These are phyloP conservation scores for Silene uniflora DNA, from an alignment of 148 eudicot genomes.

Conservation along the genomic window DNA sequence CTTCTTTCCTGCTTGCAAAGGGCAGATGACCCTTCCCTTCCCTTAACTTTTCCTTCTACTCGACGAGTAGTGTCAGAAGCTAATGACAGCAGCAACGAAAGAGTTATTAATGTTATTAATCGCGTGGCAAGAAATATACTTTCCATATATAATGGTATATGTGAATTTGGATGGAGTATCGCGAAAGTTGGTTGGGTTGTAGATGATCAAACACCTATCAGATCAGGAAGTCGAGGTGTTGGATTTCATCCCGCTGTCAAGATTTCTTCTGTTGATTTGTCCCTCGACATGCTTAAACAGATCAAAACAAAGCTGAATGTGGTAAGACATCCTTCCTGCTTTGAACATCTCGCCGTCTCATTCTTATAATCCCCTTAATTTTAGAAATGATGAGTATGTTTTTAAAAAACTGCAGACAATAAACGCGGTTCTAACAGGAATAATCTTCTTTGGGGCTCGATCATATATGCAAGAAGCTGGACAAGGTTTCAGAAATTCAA, in stretches of 20 bases:
- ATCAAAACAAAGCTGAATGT: slow-evolving; percentile 49
- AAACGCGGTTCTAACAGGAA: slow-evolving; percentile 63
- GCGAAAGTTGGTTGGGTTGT: slow-evolving; percentile 43
- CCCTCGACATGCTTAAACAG: slow-evolving; percentile 46
- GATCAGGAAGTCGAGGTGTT: slow-evolving; percentile 44
- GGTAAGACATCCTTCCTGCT: slow-evolving; percentile 37
- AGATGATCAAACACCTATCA: slow-evolving; percentile 51
- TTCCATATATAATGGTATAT: slow-evolving; percentile 25
- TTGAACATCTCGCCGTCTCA: neutral
- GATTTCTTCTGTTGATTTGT: slow-evolving; percentile 42
- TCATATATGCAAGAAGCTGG: slow-evolving; percentile 52
- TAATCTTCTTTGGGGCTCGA: slow-evolving; percentile 51
- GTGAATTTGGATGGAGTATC: slow-evolving; percentile 59
- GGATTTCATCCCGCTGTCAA: slow-evolving; percentile 43
- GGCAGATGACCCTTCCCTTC: slow-evolving; percentile 59
- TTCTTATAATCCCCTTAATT: no score
- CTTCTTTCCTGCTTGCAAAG: slow-evolving; percentile 67
- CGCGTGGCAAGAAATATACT: slow-evolving; percentile 20
- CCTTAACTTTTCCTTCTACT: slow-evolving; percentile 50
- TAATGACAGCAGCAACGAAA: neutral
- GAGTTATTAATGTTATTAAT: neutral
- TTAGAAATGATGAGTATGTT: no score
- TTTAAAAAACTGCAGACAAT: slow-evolving; percentile 44
- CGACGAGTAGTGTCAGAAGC: neutral
- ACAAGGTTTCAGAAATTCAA: slow-evolving; percentile 21